These are phyloP conservation scores for Coemansia sp. DNA, from an alignment of 192 early-diverging fungal genomes.

Conservation along the genomic window DNA sequence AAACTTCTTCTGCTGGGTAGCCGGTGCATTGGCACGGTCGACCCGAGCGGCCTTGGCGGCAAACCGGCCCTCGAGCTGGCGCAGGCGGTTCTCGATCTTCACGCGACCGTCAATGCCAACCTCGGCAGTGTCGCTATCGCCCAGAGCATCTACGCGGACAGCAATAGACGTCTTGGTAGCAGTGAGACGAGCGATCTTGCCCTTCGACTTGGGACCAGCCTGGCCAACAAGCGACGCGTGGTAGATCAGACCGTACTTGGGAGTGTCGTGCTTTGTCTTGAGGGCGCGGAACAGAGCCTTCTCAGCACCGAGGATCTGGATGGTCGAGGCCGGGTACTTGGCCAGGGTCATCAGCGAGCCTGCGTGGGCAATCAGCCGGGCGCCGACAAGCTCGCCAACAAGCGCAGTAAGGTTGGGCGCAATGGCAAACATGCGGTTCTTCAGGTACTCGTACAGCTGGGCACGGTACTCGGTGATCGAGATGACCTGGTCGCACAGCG, in stretches of 20 bases:
- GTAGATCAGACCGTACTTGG: constrained; percentile 98
- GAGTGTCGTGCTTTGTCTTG: constrained; percentile 98
- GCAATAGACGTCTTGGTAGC: constrained; percentile 90
- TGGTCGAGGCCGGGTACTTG: constrained; percentile 97
- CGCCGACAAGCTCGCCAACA: constrained; percentile 98
- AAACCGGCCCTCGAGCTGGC: constrained; percentile 84
- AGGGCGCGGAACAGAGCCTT: constrained; percentile 99
- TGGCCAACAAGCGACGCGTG: constrained; percentile 96
- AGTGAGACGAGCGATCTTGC: constrained; percentile 94
- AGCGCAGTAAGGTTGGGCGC: constrained; percentile 89
- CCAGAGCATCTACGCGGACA: constrained; percentile 89
- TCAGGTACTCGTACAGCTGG: constrained; percentile 95
- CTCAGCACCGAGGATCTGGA: constrained; percentile 99
- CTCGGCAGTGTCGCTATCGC: constrained; percentile 74
- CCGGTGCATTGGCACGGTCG: constrained; percentile 57
- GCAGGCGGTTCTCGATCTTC: constrained; percentile 84
- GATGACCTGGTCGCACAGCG: constrained; percentile 95
- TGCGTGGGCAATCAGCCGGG: constrained; percentile 95
- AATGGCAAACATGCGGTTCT: constrained; percentile 92
- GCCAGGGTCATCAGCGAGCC: constrained; percentile 95
- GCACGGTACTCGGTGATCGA: constrained; percentile 91
- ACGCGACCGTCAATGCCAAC: constrained; percentile 83
- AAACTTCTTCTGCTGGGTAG: constrained; percentile 50
- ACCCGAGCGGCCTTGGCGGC: constrained; percentile 70
- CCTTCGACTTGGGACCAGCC: constrained; percentile 94